Evolutionary conservation across 2,329 filamentous ascomycete species (phyloP), one percentile per base, ranked within the genome.

Genomic region (Ciborinia camelliae): DNA sequence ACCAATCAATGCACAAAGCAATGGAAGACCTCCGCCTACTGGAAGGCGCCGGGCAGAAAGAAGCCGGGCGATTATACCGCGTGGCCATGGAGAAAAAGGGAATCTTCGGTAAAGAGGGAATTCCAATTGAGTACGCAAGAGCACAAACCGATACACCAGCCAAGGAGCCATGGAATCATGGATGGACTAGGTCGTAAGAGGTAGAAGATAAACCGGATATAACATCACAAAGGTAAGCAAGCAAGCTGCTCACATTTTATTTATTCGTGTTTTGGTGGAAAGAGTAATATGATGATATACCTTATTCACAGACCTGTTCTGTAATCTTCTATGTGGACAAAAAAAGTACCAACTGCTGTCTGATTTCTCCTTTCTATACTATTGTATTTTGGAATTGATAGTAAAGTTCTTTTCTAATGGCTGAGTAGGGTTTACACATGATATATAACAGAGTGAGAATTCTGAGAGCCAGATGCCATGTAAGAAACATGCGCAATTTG

Each of bases 81-180:
- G 87, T 92, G 68, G 91, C 93, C 1, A 92, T 97, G 89, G 87
- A 90, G 78, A 98, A 97, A 86, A 90, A 90, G 78, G 91, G 90
- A 8, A 81, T 96, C 23, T 97, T 90, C 80, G 50, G 84, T 45
- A 81, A 83, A 57, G 82, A 87, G 60, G 86, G 87, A 66, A 83
- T 97, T 65, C 95, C 95, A 18, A 93, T 98, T 73, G 95, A 99
- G 82, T 97, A 97, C 81, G 90, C 90, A 35, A 81, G 90, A 69
- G 81, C 86, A 68, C 90, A 97, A 83, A 94, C 90, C 39, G 94
- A 98, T 75, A 91, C 86, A 58, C 94, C 94, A 8, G 86, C 89
- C 70, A 86, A 82, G 73, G 86, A 89, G 70, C 86, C 91, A n/a
- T 99, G 94, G 92, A 95, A 98, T 79, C 88, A 96, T 79, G 89